Percentiles rank a stretch among this genome's conserved stretches.
Evolutionary conservation across 345 rosid genomes (phyloP).

Genomic region (Dipteronia dyeriana): DNA sequence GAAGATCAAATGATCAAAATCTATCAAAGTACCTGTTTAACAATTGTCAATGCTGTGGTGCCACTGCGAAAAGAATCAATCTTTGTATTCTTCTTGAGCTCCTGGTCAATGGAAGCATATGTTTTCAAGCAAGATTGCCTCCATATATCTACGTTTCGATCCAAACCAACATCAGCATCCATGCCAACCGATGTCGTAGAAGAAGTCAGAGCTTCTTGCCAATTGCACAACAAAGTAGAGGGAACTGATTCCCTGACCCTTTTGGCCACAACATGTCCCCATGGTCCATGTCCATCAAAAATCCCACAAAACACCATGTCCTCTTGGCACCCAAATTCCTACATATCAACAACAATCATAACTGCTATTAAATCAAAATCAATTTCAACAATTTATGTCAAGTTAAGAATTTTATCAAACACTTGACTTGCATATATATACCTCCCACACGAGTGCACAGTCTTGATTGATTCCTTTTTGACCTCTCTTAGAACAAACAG

Average conservation of each 20-base stretch:
- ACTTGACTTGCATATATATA: slow-evolving; percentile 18
- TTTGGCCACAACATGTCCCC: slow-evolving; percentile 84
- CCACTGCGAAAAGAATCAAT: slow-evolving; percentile 78
- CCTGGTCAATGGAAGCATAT: slow-evolving; percentile 63
- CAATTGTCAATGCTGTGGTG: slow-evolving; percentile 69
- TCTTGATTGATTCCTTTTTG: slow-evolving; percentile 86
- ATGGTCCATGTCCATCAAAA: slow-evolving; percentile 95
- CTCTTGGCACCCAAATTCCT: slow-evolving; percentile 91
- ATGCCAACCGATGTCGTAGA: slow-evolving; percentile 32
- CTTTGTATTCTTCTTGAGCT: slow-evolving; percentile 61
- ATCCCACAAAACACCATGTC: slow-evolving; percentile 84
- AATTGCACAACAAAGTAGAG: slow-evolving; percentile 62
- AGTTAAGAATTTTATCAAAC: not conserved
- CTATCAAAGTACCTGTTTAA: slow-evolving; percentile 57
- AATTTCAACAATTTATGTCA: not conserved
- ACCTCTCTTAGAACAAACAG: slow-evolving; percentile 78
- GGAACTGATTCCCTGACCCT: slow-evolving; percentile 57
- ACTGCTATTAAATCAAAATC: not conserved
- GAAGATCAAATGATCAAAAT: not conserved
- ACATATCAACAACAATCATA: not conserved
- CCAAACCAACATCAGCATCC: slow-evolving; percentile 31
- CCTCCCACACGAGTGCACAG: slow-evolving; percentile 83
- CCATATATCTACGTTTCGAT: slow-evolving; percentile 53
- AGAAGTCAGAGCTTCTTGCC: slow-evolving; percentile 66
- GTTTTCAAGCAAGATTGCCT: slow-evolving; percentile 70